Base-by-base conservation (phyloP, 148 eudicot species). In the Vaccinium darrowii region DNA sequence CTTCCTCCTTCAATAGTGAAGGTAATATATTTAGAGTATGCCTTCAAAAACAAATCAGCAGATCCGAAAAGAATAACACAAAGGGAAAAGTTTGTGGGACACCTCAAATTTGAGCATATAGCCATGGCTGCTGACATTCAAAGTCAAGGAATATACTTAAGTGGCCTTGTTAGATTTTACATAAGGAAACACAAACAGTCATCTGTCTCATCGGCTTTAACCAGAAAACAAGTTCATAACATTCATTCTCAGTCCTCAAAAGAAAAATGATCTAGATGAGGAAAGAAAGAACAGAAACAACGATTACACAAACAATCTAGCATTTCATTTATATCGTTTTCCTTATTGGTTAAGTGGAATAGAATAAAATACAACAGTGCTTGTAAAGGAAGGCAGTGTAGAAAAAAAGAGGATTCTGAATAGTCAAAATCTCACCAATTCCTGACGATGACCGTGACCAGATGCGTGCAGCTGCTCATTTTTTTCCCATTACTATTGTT, bases 401-500 rank as follows among this genome's bases (percentile, higher is more conserved):
- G 69, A 33, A 19, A 9, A 60, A 81, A 33, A 62, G 71, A 67
- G 62, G 47, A 63, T 57, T 50, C 81, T 79, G 49, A 10, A 84
- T 52, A 33, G 57, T 18, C 52, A 19, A 52, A 83, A 36, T 2
- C 84, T 87, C 91, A 97, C 99, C 96, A 97, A 86, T 87, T 97
- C 99, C 25, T 90, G 98, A 53, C 98, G 98, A 85, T 97, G 71
- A 47, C 88, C 99, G 84, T 97, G 99, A 83, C 99, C 99, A 76
- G 99, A 97, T 83, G 99, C 94, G 88, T 97, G 99, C 85, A 97
- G 90, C 91, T 90, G 84, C 89, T 92, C 98, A 88, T 93, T 91
- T 85, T 36, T 83, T 94, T 43, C 98, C 99, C 99, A 95, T 93
- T 78, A 97, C 90, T 88, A 97, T 89, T 51, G 92, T 91, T 83